These are phyloP conservation scores for Penicillium palitans DNA, from an alignment of 2,329 filamentous ascomycete genomes.

Conservation along the genomic window DNA sequence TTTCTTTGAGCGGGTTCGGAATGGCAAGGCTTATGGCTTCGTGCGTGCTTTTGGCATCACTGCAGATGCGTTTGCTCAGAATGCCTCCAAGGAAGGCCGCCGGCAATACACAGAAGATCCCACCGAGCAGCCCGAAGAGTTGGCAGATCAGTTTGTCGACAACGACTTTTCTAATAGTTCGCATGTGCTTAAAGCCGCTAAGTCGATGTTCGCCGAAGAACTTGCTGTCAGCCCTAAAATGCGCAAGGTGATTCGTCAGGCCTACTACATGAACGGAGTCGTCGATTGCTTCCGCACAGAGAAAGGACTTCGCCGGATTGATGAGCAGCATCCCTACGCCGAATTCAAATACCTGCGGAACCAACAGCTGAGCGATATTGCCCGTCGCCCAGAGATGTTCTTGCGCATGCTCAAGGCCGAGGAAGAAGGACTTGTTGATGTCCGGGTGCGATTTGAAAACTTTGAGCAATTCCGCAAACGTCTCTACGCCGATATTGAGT, in stretches of 20 bases:
- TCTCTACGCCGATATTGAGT: conserved; percentile 81
- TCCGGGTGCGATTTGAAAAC: conserved; percentile 74
- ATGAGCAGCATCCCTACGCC: conserved; percentile 93
- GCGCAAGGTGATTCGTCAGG: conserved; percentile 79
- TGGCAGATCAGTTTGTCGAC: conserved; percentile 75
- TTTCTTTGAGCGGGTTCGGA: conserved; percentile 80
- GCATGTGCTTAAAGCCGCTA: conserved; percentile 74
- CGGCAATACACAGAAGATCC: conserved; percentile 85
- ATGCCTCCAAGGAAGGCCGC: conserved; percentile 74
- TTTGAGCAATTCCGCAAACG: conserved; percentile 73
- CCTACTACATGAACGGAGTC: conserved; percentile 78
- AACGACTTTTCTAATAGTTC: conserved; percentile 74
- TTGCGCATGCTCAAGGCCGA: conserved; percentile 97
- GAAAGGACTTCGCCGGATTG: conserved; percentile 89
- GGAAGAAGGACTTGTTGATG: conserved; percentile 86
- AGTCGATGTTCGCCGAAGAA: conserved; percentile 88
- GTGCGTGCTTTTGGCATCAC: conserved; percentile 89
- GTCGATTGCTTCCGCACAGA: conserved; percentile 90
- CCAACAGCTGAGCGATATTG: conserved; percentile 79
- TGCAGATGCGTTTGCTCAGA: conserved; percentile 83
- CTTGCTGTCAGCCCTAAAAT: conserved; percentile 83
- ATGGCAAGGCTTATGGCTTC: conserved; percentile 74
- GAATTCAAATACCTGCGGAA: conserved; percentile 96
- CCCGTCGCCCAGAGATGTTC: conserved; percentile 82
- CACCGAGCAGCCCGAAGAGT: conserved; percentile 73